Evolutionary conservation across 2,329 filamentous ascomycete species (phyloP), one percentile per base, ranked within the genome.

Genomic region (Fusarium hainanense): DNA sequence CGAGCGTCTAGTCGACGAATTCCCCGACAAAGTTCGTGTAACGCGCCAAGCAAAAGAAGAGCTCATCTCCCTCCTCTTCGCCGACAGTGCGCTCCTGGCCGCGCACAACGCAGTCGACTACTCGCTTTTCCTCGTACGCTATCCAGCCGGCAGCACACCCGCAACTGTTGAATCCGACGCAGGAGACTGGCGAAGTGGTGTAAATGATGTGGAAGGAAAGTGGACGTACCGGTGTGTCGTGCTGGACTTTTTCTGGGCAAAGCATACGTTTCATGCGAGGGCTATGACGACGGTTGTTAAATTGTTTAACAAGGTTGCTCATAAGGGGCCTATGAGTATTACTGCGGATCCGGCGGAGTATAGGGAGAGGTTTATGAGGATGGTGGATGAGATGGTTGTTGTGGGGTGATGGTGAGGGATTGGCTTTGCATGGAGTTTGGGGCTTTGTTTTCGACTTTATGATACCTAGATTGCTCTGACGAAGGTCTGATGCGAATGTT

Each of bases 241-340:
- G 16, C 81, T 93, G 34, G 92, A 93, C 77, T 93, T 94, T 79
- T 93, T 93, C 81, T 93, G 91, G 91, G 88, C 90, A 1, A 92
- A 91, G 78, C 90, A 93, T 77, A 90, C 90, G 70, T 72, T 89
- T 1, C 89, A 88, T 56, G 88, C 92, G 1, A 87, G 85, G 76
- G 82, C 87, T 2, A 87, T 93, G 85, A 92, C 90, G 0, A 84
- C 86, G 0, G 77, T 93, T 37, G 86, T 93, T 62, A 86, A 86
- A 50, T 79, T 84, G 0, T 92, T 89, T 72, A 93, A 93, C 72
- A 67, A 85, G 16, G 80, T 93, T 28, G 88, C 87, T 32, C 81
- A 85, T 4, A 85, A 90, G 70, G 91, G 90, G 0, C 90, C 88
- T 0, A 94, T 93, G 91, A 91, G 88, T 63, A 92, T 93, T 57